These are phyloP conservation scores for Dendrobium officinale DNA, from an alignment of 106 monocot genomes.

Conservation along the genomic window DNA sequence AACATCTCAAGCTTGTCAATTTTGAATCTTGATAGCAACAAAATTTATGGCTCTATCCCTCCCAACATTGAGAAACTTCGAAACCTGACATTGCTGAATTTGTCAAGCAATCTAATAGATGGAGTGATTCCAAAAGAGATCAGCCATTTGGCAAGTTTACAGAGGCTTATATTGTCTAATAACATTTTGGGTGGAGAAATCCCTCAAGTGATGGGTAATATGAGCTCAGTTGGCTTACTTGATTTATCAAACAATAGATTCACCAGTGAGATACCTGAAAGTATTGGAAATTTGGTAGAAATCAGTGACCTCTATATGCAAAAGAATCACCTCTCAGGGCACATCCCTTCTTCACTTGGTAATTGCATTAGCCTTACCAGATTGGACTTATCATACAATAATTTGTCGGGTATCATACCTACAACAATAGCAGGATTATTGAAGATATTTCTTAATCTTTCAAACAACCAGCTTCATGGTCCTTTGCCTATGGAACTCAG, in stretches of 20 bases:
- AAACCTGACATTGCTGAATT: conserved; percentile 28
- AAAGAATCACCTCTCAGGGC: conserved; percentile 29
- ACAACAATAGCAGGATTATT: conserved; percentile 24
- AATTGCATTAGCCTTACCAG: conserved; percentile 16
- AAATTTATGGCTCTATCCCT: conserved; percentile 29
- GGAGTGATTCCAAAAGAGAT: conserved; percentile 27
- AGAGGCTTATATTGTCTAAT: conserved; percentile 26
- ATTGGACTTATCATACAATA: conserved; percentile 39
- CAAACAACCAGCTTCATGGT: conserved; percentile 44
- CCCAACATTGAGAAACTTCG: conserved; percentile 20
- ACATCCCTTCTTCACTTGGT: conserved; percentile 26
- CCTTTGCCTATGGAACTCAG: conserved; percentile 27
- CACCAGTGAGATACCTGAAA: conserved; percentile 22
- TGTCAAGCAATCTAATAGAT: conserved; percentile 34
- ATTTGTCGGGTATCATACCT: conserved; percentile 32
- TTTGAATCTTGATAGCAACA: conserved; percentile 26
- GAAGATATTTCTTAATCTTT: conserved; percentile 36
- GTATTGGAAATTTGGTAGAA: conserved; percentile 20
- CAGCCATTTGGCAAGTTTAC: conserved; percentile 11
- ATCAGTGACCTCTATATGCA: conserved; percentile 21
- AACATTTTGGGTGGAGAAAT: conserved; percentile 21
- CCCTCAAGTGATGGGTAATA: conserved; percentile 19
- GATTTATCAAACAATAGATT: conserved; percentile 33
- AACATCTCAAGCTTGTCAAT: conserved; percentile 9
- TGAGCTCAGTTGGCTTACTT: conserved; percentile 23